Base-by-base conservation (phyloP, 306 rosid genomes). In the Cucumis melo region DNA sequence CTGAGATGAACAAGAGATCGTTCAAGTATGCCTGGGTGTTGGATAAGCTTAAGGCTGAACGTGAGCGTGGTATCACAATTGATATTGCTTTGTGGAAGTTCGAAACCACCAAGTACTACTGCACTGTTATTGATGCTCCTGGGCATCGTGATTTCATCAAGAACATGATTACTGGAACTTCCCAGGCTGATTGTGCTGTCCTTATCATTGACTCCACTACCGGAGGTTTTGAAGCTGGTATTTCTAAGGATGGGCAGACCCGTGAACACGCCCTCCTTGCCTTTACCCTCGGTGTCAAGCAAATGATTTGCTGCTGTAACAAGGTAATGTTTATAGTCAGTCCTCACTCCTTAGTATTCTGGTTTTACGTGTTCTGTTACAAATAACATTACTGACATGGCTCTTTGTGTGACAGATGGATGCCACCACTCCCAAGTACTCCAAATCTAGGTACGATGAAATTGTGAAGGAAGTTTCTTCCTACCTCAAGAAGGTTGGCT, bases 21-120 rank as follows among this genome's bases (percentile, higher is more conserved):
- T 93, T 93, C 91, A 93, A 93, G 91, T 93, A 93, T 62, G 98
- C 98, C 0, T 93, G 98, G 98, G 97, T 93, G 73, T 87, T 93
- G 27, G 98, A 93, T 93, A 93, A 93, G 85, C 92, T 93, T 8
- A 91, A 93, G 93, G 96, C 98, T 4, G 98, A 93, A 82, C 98
- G 96, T 73, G 98, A 92, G 82, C 91, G 93, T 83, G 98, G 98
- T 41, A 92, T 92, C 70, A 92, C 98, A 12, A 92, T 92, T 51
- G 98, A 92, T 44, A 92, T 92, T 84, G 94, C 98, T 5, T 48
- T 90, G n/a, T 92, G 96, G 98, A 92, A 92, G 83, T 92, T 92
- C 20, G 96, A 92, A 86, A 92, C 96, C 23, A 92, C 91, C 65
- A 92, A 83, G 83, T 92, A 92, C 82, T 92, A 90, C 89, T 92